Conservation (phyloP, 1,284 basidiomycete genomes). For the Calocybe gambosa region DNA sequence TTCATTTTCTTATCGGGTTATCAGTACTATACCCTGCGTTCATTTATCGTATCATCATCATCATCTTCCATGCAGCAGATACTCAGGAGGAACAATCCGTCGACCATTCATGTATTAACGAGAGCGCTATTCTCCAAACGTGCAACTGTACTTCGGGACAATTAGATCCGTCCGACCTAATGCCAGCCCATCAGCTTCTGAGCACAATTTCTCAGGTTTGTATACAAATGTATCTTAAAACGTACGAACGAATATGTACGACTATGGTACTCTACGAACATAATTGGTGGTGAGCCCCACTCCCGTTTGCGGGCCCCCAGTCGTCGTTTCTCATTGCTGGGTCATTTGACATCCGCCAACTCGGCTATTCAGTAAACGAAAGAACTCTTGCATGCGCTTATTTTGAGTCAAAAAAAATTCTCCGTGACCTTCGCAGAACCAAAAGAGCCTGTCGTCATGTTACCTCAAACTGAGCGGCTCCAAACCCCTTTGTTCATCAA, state of each 20-base stretch:
- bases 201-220: constrained; percentile 10
- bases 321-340: not conserved
- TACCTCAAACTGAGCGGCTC: not conserved
- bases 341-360: not conserved
- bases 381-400: not conserved
- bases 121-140: not conserved
- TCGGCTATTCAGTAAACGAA: not conserved
- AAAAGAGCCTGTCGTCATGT: not conserved
- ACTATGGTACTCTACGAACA: not conserved
- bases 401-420: constrained; percentile 4
- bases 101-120: not conserved
- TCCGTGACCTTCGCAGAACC: constrained; percentile 11
- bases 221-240: not conserved
- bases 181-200: constrained; percentile 7
- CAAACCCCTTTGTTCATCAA: not conserved
- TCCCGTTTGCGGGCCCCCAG: not conserved
- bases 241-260: not conserved
- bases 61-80: no score
- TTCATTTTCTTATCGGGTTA: not conserved
- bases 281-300: not conserved
- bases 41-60: not conserved
- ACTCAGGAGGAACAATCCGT: not conserved
- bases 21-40: not conserved
- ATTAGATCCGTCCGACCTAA: constrained; percentile 12
- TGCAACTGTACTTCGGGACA: not conserved